Conservation (phyloP, 2,329 filamentous ascomycete genomes). For the Macrophomina tecta region DNA sequence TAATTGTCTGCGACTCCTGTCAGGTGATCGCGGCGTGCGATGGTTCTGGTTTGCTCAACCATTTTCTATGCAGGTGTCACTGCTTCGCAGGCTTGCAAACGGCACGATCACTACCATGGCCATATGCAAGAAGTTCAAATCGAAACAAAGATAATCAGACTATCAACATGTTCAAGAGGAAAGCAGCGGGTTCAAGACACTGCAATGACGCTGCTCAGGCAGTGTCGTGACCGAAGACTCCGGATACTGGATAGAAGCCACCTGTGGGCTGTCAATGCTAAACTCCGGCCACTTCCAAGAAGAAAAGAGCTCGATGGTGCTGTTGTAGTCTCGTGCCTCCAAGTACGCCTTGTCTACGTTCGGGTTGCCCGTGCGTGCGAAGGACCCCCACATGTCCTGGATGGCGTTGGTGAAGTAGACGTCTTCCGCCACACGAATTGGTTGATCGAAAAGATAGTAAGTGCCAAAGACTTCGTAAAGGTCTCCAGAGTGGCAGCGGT, state of each 20-base stretch:
- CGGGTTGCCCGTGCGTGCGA: slow-evolving; percentile 5
- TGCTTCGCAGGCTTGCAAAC: no score
- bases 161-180: no score
- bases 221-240: not conserved
- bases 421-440: not conserved
- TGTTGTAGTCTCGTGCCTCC: not conserved
- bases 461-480: slow-evolving; percentile 12
- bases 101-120: no score
- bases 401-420: slow-evolving; percentile 14
- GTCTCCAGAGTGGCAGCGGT: slow-evolving; percentile 13
- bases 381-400: slow-evolving; percentile 13
- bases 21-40: no score
- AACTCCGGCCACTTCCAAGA: slow-evolving; percentile 8
- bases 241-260: slow-evolving; percentile 6
- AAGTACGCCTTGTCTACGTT: slow-evolving; percentile 1
- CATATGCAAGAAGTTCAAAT: no score
- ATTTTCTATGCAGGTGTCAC: no score
- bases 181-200: no score
- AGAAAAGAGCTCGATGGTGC: not conserved
- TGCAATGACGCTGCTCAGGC: not conserved
- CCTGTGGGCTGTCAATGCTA: not conserved
- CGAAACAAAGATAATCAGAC: no score
- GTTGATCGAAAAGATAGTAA: slow-evolving; percentile 9
- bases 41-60: no score
- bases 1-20: no score